Evolutionary conservation across 78 protist species (phyloP).

Genomic region (Dictyostelium brefeldianum): DNA sequence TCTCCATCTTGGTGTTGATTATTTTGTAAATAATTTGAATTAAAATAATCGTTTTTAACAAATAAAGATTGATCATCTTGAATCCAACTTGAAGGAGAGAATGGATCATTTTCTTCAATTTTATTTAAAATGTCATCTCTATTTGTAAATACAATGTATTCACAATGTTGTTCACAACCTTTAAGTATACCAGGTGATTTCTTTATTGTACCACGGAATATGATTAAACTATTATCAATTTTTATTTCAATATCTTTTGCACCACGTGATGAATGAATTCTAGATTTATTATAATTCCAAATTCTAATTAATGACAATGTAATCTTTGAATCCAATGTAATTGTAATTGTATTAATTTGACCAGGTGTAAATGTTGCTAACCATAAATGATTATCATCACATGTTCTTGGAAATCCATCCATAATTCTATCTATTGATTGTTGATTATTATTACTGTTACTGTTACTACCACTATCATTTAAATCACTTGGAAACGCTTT

Average conservation of each 20-base stretch:
- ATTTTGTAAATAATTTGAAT: conserved; percentile 6
- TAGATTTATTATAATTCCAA: conserved; percentile 93
- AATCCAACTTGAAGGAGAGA: neutral
- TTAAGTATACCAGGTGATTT: conserved; percentile 73
- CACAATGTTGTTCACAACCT: conserved; percentile 66
- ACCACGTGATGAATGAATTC: conserved; percentile 85
- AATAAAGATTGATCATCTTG: neutral
- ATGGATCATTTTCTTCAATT: conserved; percentile 82
- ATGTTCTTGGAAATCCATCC: conserved; percentile 85
- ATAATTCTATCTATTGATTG: conserved; percentile 76
- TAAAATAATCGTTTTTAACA: neutral
- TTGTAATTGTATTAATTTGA: conserved; percentile 43
- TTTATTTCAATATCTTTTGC: conserved; percentile 59
- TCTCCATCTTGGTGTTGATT: neutral
- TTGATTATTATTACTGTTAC: conserved; percentile 14
- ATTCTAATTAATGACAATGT: conserved; percentile 78
- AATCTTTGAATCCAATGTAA: conserved; percentile 33
- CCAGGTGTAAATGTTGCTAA: conserved; percentile 87
- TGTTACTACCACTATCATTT: neutral
- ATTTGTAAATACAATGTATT: conserved; percentile 64
- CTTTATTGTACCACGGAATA: conserved; percentile 87
- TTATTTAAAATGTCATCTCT: conserved; percentile 19
- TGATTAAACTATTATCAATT: conserved; percentile 63
- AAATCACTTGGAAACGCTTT: conserved; percentile 84
- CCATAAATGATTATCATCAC: conserved; percentile 93